A percentile compares a stretch with the other conserved stretches of the same genome.
Evolutionary conservation across 2,329 filamentous ascomycete genomes (phyloP).

Genomic region (Claviceps pazoutovae): DNA sequence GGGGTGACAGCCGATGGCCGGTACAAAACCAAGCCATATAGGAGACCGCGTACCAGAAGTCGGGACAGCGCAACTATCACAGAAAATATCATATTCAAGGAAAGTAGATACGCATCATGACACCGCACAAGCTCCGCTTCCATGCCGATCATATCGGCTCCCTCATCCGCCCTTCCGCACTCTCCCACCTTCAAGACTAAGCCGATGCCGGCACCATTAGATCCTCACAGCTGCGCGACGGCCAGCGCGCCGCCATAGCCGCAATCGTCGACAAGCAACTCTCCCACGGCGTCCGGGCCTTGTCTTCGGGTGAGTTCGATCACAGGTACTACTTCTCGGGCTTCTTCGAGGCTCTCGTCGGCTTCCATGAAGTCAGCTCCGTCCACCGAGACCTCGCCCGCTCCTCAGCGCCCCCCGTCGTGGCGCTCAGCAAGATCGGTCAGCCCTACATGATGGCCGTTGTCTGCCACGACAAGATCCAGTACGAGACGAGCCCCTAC

Average conservation of each 20-base stretch:
- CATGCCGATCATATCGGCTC: slow-evolving; percentile 62
- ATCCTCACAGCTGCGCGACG: slow-evolving; percentile 30
- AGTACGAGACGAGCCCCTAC: slow-evolving; percentile 26
- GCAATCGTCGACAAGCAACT: slow-evolving; percentile 52
- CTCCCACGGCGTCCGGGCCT: slow-evolving; percentile 44
- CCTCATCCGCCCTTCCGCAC: slow-evolving; percentile 48
- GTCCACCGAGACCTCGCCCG: slow-evolving; percentile 25
- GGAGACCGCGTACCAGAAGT: background rate
- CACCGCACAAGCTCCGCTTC: slow-evolving; percentile 34
- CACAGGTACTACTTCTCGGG: slow-evolving; percentile 35
- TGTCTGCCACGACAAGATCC: slow-evolving; percentile 29
- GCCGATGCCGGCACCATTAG: slow-evolving; percentile 34
- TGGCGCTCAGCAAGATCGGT: slow-evolving; percentile 23
- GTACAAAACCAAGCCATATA: background rate
- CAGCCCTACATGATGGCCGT: slow-evolving; percentile 25
- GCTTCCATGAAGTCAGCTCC: slow-evolving; percentile 24
- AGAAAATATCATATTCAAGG: background rate
- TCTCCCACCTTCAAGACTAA: slow-evolving; percentile 37
- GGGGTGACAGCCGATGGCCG: background rate
- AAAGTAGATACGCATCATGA: background rate
- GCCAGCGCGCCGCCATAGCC: slow-evolving; percentile 49
- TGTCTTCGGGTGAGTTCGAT: slow-evolving; percentile 58
- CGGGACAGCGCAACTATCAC: background rate
- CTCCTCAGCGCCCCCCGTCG: slow-evolving; percentile 24
- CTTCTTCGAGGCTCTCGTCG: slow-evolving; percentile 32